phyloP scores from a whole-genome alignment of 2,329 filamentous ascomycete species.

The Aspergillus fructus region DNA sequence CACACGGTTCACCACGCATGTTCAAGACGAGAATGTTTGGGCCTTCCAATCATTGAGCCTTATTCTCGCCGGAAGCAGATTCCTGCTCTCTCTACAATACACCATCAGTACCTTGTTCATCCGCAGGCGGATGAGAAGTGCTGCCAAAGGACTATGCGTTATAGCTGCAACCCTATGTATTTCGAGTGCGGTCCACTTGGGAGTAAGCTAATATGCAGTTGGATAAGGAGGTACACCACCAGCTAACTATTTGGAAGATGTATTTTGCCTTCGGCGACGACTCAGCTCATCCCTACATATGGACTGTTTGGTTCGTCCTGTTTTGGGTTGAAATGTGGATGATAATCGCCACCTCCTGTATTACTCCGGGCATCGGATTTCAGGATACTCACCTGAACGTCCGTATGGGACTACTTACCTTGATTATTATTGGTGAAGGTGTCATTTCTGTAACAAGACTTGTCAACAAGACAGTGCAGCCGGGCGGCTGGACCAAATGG shows the following conservation, averaged over 20 bases:
- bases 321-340: conserved; percentile 54
- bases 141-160: conserved; percentile 27
- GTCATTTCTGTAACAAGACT: conserved; percentile 60
- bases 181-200: conserved; percentile 29
- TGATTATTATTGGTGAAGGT: conserved; percentile 67
- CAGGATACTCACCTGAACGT: conserved; percentile 63
- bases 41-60: conserved; percentile 45
- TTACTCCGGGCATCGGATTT: conserved; percentile 59
- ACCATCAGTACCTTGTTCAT: conserved; percentile 37
- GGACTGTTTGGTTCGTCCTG: conserved; percentile 57
- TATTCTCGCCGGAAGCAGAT: conserved; percentile 52
- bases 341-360: conserved; percentile 54
- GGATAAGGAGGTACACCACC: not conserved
- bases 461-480: conserved; percentile 51
- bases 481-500: conserved; percentile 41
- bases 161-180: conserved; percentile 31
- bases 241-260: conserved; percentile 26
- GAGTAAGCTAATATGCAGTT: conserved; percentile 19
- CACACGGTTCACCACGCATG: conserved; percentile 43
- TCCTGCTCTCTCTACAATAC: conserved; percentile 57
- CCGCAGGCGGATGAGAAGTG: conserved; percentile 24
- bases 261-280: conserved; percentile 33
- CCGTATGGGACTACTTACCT: conserved; percentile 62
- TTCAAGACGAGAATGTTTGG: conserved; percentile 41
- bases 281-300: conserved; percentile 32